Evolutionary conservation across 2,329 filamentous ascomycete species (phyloP).

Genomic region (Aspergillus intermedius): DNA sequence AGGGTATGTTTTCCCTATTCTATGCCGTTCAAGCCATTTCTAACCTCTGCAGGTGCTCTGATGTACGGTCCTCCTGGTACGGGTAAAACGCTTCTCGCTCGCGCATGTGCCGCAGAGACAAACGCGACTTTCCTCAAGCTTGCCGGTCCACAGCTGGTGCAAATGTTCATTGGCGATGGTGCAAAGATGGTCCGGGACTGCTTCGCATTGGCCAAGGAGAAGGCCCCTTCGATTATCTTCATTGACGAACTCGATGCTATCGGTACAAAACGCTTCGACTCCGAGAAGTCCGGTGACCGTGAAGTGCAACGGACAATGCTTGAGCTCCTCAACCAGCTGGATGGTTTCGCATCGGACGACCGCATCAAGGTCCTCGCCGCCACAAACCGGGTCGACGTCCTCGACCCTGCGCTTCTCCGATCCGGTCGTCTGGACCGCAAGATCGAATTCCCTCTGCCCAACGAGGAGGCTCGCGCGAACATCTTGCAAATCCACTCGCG

Average conservation of each 20-base stretch:
- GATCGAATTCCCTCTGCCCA: conserved; percentile 96
- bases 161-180: conserved; percentile 99
- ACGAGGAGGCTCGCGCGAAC: conserved; percentile 94
- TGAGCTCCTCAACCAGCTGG: conserved; percentile 95
- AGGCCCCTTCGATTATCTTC: conserved; percentile 98
- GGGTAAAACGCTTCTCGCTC: conserved; percentile 59
- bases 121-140: conserved; percentile 98
- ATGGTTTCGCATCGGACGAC: conserved; percentile 95
- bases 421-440: conserved; percentile 91
- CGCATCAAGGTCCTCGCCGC: conserved; percentile 93
- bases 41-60: conserved; percentile 62
- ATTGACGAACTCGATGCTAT: conserved; percentile 97
- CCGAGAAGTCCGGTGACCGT: conserved; percentile 93
- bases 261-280: conserved; percentile 98
- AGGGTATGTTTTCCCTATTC: conserved; percentile 57
- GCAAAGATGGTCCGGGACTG: conserved; percentile 96
- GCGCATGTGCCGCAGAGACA: conserved; percentile 94
- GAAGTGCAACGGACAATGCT: conserved; percentile 99
- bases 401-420: conserved; percentile 84
- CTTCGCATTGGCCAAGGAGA: conserved; percentile 96
- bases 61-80: conserved; percentile 74
- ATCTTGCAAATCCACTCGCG: conserved; percentile 95
- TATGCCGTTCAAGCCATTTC: not conserved
- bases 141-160: conserved; percentile 91
- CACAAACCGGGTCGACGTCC: conserved; percentile 88